These are phyloP conservation scores for Bipolaris bicolor DNA, from an alignment of 2,329 filamentous ascomycete species.

Conservation along the genomic window DNA sequence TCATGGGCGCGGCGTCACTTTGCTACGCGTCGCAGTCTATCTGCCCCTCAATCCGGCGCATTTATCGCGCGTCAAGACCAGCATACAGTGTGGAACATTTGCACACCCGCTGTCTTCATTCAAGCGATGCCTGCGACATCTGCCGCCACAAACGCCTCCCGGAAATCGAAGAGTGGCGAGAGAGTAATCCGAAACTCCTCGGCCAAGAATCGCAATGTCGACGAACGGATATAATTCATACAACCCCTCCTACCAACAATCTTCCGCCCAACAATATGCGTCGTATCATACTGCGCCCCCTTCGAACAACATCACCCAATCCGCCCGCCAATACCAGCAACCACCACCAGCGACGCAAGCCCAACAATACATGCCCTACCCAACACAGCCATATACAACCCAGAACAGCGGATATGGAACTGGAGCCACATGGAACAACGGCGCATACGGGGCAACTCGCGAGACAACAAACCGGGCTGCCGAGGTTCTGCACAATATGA, in stretches of 20 bases:
- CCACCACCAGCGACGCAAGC: constrained; percentile 28
- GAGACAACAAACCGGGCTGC: constrained; percentile 41
- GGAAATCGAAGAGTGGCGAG: constrained; percentile 7
- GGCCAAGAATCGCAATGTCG: constrained; percentile 26
- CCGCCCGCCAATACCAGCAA: constrained; percentile 37
- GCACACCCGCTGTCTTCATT: not conserved
- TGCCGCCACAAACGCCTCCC: not conserved
- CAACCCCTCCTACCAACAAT: constrained; percentile 38
- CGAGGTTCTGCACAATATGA: constrained; percentile 44
- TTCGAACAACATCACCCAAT: constrained; percentile 31
- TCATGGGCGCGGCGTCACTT: constrained; percentile 1
- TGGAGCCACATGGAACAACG: constrained; percentile 30
- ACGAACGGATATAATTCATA: constrained; percentile 38
- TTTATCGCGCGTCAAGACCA: not conserved
- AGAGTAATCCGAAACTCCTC: constrained; percentile 10
- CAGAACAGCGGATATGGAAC: constrained; percentile 30
- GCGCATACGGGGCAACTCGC: constrained; percentile 31
- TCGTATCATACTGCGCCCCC: constrained; percentile 34
- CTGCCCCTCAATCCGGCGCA: not conserved
- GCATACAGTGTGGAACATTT: not conserved
- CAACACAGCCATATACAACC: constrained; percentile 26
- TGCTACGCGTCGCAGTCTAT: constrained; percentile 14
- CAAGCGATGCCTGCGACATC: not conserved
- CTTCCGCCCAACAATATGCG: constrained; percentile 37
- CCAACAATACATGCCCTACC: constrained; percentile 39